Conservation (phyloP, 2,329 filamentous ascomycete species). For the Sclerotiophoma versabilis region DNA sequence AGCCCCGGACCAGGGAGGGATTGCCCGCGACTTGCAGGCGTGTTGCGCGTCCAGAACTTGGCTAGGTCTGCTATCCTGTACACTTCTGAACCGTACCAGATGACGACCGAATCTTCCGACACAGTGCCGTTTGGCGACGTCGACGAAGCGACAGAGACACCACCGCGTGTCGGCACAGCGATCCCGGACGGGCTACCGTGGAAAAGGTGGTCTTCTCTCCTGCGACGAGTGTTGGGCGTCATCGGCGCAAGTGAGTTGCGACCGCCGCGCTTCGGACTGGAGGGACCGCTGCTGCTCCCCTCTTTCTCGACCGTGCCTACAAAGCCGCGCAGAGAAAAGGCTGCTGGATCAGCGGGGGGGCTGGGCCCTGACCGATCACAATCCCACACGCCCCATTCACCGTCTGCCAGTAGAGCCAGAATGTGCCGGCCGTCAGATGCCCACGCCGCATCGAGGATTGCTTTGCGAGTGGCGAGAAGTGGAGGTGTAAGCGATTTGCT, state of each 20-base stretch:
- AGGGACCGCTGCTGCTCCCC: conserved; percentile 23
- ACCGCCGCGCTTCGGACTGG: conserved; percentile 45
- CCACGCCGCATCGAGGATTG: conserved; percentile 59
- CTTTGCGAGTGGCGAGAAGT: conserved; percentile 52
- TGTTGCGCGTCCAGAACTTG: conserved; percentile 55
- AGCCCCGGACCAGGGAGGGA: conserved; percentile 53
- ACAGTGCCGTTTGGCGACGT: conserved; percentile 39
- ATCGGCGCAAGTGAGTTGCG: conserved; percentile 54
- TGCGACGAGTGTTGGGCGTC: conserved; percentile 59
- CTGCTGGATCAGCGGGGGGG: conserved; percentile 36
- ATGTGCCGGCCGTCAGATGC: conserved; percentile 55
- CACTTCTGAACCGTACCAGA: conserved; percentile 56
- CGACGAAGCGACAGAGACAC: conserved; percentile 51
- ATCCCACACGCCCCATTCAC: conserved; percentile 63
- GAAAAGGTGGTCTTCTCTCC: conserved; percentile 55
- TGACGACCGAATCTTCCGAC: conserved; percentile 54
- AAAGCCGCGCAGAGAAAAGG: conserved; percentile 48
- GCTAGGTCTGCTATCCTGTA: conserved; percentile 55
- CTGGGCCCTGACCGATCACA: conserved; percentile 47
- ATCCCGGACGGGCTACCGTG: conserved; percentile 46
- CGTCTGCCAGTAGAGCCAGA: conserved; percentile 57
- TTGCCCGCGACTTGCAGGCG: conserved; percentile 39
- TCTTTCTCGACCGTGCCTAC: conserved; percentile 40
- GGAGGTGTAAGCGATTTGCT: conserved; percentile 31
- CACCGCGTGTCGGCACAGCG: conserved; percentile 48